Base-by-base conservation (phyloP, 768 basidiomycete species). In the Mycena floridula region DNA sequence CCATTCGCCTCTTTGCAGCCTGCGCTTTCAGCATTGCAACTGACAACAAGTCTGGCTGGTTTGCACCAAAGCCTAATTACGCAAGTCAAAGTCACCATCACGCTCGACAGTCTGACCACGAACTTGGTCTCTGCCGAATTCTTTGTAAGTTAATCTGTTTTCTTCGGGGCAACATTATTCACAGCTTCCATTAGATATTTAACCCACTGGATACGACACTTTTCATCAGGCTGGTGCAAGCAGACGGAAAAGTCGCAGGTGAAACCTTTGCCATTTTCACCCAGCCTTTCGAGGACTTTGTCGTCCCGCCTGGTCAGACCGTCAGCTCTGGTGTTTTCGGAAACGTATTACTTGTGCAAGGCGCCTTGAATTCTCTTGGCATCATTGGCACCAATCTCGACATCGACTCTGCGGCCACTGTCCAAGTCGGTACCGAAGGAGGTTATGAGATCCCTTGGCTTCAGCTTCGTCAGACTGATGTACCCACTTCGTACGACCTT, bases 371-470 rank as follows among this genome's bases (percentile, higher is more conserved):
- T 2, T 77, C 82, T 4, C 66, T 87, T 3, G 67, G 49, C 4
- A 82, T 86, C 47, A 73, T 85, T 35, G 73, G 79, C 0, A 57
- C 73, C 13, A 73, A 68, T 8, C 63, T 85, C 44, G 84, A 87
- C 48, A 61, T 85, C 18, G 61, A 62, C 25, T 63, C 76, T 2
- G 73, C 67, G 11, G 59, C 65, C 20, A 82, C 81, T 2, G 58
- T 68, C 16, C 59, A 63, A 36, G 63, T 79, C 9, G 80, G 74
- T 3, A n/a, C n/a, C n/a, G 52, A 62, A 12, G 70, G 72, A 16
- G 81, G 82, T 15, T 86, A 86, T 52, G 64, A 67, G 46, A 58
- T 85, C 35, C 83, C 84, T 9, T 85, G 81, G 81, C 59, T 85
- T 48, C 71, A 82, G 42, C 64, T 85, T 40, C 58, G 64, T 25